Evolutionary conservation across 768 basidiomycete species (phyloP).

Genomic region (Chlorophyllum brunneum): DNA sequence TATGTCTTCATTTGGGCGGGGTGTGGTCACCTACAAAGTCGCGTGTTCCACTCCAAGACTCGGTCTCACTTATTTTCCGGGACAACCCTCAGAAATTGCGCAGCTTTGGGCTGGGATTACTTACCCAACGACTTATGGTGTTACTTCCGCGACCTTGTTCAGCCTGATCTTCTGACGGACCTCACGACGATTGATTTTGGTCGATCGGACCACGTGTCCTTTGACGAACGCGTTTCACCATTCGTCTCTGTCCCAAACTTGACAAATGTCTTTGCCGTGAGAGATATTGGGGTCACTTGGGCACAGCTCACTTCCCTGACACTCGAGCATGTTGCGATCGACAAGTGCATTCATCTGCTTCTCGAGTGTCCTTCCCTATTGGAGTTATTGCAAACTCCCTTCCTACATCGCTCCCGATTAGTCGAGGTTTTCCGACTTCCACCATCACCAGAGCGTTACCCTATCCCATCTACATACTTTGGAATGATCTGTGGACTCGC

Average conservation of each 20-base stretch:
- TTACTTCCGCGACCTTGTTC: background rate
- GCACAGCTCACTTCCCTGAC: background rate
- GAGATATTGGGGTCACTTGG: background rate
- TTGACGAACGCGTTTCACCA: background rate
- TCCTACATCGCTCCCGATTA: background rate
- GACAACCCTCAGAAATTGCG: background rate
- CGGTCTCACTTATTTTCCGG: background rate
- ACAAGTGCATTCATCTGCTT: background rate
- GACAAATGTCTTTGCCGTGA: background rate
- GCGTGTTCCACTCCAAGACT: background rate
- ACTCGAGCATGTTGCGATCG: background rate
- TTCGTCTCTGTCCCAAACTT: background rate
- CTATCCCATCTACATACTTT: background rate
- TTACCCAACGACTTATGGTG: background rate
- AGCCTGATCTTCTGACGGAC: background rate
- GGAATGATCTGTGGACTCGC: background rate
- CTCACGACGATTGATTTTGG: background rate
- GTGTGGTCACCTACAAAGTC: background rate
- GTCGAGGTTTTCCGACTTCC: background rate
- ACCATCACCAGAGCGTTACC: background rate
- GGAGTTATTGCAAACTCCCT: background rate
- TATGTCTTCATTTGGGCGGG: background rate
- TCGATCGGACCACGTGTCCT: background rate
- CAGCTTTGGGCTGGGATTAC: background rate
- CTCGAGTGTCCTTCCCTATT: background rate